Conservation (phyloP, 1,284 basidiomycete species). For the Rhizoctonia solani region DNA sequence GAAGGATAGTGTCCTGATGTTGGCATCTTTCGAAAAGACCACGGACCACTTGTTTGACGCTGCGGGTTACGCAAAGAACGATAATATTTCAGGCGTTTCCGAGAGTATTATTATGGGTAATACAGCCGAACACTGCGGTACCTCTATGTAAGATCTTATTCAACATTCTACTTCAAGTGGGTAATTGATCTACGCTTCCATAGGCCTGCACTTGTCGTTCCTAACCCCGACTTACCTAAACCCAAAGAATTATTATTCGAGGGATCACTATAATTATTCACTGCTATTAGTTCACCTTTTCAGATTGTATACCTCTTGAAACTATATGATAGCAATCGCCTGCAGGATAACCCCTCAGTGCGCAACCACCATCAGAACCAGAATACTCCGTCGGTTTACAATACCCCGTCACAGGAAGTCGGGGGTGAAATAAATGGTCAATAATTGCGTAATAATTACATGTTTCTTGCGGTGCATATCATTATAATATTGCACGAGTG, state of each 20-base stretch:
- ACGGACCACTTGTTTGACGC: slow-evolving; percentile 99
- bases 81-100: slow-evolving; percentile 93
- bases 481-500: too few species aligned
- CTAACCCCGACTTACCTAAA: slow-evolving; percentile 57
- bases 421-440: too few species aligned
- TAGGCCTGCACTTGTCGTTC: slow-evolving; percentile 62
- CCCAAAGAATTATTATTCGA: slow-evolving; percentile 63
- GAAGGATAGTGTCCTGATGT: slow-evolving; percentile 99
- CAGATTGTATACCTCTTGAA: too few species aligned
- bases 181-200: neutral
- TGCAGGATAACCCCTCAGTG: too few species aligned
- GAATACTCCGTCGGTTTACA: too few species aligned
- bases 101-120: slow-evolving; percentile 99
- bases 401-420: too few species aligned
- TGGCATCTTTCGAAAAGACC: slow-evolving; percentile 99
- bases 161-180: neutral
- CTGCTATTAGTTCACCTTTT: too few species aligned
- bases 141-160: slow-evolving; percentile 75
- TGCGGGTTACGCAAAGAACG: slow-evolving; percentile 93
- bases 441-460: too few species aligned
- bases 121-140: slow-evolving; percentile 93
- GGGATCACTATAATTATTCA: slow-evolving; percentile 49
- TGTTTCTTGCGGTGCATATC: too few species aligned
- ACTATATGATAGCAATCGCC: too few species aligned
- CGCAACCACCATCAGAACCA: too few species aligned